These are phyloP conservation scores for Nakaseomyces sp. DNA, from an alignment of 1,139 yeast species.

Conservation along the genomic window DNA sequence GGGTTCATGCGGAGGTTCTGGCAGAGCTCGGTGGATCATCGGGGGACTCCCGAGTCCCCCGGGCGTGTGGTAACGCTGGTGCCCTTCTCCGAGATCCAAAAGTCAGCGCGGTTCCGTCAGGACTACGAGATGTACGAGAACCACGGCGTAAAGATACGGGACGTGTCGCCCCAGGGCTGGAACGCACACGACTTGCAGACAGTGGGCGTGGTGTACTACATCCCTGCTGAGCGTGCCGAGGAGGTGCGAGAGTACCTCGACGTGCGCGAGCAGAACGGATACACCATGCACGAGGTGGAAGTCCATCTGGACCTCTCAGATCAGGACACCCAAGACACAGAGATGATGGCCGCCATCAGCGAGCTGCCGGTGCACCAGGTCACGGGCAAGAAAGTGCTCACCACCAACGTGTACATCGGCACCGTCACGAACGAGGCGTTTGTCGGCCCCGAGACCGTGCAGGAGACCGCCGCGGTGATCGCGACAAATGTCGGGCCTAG, in stretches of 20 bases:
- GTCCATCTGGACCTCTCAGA: conserved; percentile 44
- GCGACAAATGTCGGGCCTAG: conserved; percentile 60
- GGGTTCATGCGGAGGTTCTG: conserved; percentile 82
- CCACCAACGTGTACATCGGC: conserved; percentile 75
- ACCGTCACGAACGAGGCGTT: conserved; percentile 73
- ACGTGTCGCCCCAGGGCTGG: conserved; percentile 18
- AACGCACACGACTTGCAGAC: conserved; percentile 44
- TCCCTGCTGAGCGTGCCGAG: conserved; percentile 54
- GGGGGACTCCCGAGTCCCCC: conserved; percentile 79
- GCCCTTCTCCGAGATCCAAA: conserved; percentile 45
- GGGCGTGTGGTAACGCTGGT: conserved; percentile 84
- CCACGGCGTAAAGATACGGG: neutral
- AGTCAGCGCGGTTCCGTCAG: conserved; percentile 36
- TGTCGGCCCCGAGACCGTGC: conserved; percentile 64
- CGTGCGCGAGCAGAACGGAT: conserved; percentile 82
- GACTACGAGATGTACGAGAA: conserved; percentile 29
- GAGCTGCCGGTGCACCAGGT: conserved; percentile 28
- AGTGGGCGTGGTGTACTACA: conserved; percentile 79
- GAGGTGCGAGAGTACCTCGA: conserved; percentile 64
- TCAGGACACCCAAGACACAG: conserved; percentile 18
- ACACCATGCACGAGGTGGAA: conserved; percentile 59
- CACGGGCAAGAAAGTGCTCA: conserved; percentile 38
- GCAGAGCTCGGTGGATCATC: conserved; percentile 84
- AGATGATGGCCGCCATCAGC: conserved; percentile 22
- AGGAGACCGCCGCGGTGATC: conserved; percentile 54